Conservation (phyloP, 768 basidiomycete genomes). For the Rhodotorula graminis region DNA sequence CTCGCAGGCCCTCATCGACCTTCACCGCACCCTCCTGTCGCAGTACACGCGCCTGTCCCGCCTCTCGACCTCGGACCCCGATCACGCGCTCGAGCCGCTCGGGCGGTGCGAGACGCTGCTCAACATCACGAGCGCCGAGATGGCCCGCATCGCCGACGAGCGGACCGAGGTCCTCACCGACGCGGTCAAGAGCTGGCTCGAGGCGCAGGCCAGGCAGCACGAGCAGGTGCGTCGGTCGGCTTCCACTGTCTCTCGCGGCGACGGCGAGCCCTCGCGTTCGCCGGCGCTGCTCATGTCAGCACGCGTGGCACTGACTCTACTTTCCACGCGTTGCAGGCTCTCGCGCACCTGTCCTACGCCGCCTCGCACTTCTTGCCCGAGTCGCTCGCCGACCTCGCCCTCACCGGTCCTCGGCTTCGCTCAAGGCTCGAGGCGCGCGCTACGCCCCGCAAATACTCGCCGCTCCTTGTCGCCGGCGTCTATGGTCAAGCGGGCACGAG, state of each 20-base stretch:
- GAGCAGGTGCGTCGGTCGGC: conserved; percentile 55
- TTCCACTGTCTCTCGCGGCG: background rate
- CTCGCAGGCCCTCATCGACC: conserved; percentile 17
- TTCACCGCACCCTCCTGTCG: conserved; percentile 9
- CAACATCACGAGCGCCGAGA: conserved; percentile 82
- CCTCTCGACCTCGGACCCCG: background rate
- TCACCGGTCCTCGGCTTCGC: conserved; percentile 33
- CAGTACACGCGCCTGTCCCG: conserved; percentile 2
- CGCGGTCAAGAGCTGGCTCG: conserved; percentile 63
- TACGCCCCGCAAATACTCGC: background rate
- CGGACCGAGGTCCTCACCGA: conserved; percentile 64
- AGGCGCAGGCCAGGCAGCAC: conserved; percentile 70
- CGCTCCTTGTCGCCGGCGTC: conserved; percentile 7
- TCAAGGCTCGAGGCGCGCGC: conserved; percentile 21
- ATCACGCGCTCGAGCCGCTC: conserved; percentile 48
- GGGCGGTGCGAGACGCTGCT: conserved; percentile 79
- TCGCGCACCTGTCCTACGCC: conserved; percentile 59
- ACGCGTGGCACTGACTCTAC: background rate
- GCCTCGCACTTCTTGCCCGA: conserved; percentile 56
- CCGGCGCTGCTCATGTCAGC: background rate
- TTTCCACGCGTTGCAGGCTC: conserved; percentile 49
- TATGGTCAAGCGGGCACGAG: background rate
- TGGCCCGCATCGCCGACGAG: conserved; percentile 71
- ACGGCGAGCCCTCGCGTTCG: too few species aligned
- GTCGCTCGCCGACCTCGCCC: conserved; percentile 52